These are phyloP conservation scores for Domatiomyces catenatus DNA, from an alignment of 2,329 filamentous ascomycete species.

Conservation along the genomic window DNA sequence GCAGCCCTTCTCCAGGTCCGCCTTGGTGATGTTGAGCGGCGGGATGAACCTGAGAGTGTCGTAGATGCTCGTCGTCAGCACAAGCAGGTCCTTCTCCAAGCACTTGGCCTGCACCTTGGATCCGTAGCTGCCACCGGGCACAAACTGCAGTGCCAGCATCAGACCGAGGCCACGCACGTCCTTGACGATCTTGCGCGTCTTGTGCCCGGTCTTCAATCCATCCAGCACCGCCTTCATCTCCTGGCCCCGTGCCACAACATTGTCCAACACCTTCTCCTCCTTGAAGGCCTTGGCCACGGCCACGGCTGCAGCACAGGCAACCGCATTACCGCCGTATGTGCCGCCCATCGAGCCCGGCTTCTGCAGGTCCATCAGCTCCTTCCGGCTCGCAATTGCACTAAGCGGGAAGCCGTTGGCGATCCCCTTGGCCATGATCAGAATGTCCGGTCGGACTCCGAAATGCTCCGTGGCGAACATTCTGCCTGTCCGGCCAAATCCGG, in stretches of 20 bases:
- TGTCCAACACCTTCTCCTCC: conserved; percentile 24
- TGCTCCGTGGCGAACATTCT: conserved; percentile 31
- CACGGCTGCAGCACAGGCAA: conserved; percentile 24
- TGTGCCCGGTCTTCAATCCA: conserved; percentile 12
- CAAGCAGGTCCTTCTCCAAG: conserved; percentile 25
- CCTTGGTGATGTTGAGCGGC: conserved; percentile 25
- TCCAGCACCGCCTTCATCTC: conserved; percentile 19
- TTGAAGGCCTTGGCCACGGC: conserved; percentile 24
- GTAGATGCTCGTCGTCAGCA: conserved; percentile 27
- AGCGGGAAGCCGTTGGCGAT: conserved; percentile 20
- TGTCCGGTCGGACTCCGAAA: conserved; percentile 28
- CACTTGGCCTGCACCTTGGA: conserved; percentile 27
- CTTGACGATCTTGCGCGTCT: conserved; percentile 22
- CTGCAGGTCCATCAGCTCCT: conserved; percentile 25
- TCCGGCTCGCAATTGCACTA: conserved; percentile 20
- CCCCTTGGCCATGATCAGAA: conserved; percentile 27
- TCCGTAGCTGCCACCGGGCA: conserved; percentile 22
- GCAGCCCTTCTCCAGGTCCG: conserved; percentile 25
- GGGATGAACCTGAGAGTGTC: conserved; percentile 27
- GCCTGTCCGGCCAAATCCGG: conserved; percentile 30
- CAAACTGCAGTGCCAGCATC: conserved; percentile 26
- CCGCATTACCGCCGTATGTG: conserved; percentile 25
- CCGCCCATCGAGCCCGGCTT: conserved; percentile 25
- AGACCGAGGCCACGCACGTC: conserved; percentile 26
- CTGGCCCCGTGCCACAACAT: conserved; percentile 21